A percentile compares a stretch with the other conserved stretches of the same genome.
These are phyloP conservation scores for Ustilago tritici DNA, from an alignment of 1,284 basidiomycete species.

Conservation along the genomic window DNA sequence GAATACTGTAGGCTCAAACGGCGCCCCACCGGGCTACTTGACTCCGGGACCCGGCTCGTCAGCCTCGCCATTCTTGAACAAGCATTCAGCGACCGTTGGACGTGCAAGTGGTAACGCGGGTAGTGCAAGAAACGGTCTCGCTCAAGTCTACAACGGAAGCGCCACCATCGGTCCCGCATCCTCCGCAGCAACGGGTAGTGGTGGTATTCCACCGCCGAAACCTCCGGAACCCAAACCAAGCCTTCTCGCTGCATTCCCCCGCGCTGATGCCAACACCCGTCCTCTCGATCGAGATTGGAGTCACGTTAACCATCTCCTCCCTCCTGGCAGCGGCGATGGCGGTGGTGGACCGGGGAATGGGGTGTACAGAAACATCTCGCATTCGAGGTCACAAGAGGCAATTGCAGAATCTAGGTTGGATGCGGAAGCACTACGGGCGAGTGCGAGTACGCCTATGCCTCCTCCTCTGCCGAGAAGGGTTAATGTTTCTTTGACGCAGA, in stretches of 20 bases:
- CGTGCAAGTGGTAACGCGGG: conserved; percentile 22
- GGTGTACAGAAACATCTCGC: conserved; percentile 20
- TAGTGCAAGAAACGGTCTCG: conserved; percentile 31
- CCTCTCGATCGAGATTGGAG: neutral
- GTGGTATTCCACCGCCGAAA: conserved; percentile 30
- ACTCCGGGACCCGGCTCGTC: conserved; percentile 34
- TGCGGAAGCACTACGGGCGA: conserved; percentile 36
- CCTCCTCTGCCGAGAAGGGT: conserved; percentile 41
- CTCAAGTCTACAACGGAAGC: conserved; percentile 22
- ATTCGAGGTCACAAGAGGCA: conserved; percentile 41
- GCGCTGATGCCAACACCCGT: conserved; percentile 21
- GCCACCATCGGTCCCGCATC: conserved; percentile 28
- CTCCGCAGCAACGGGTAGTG: neutral
- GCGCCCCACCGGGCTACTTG: conserved; percentile 24
- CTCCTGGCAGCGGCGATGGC: conserved; percentile 11
- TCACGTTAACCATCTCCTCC: conserved; percentile 3
- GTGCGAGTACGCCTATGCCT: conserved; percentile 43
- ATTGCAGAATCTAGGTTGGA: conserved; percentile 27
- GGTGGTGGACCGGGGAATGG: conserved; percentile 15
- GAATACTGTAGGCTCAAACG: conserved; percentile 1
- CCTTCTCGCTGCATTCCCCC: conserved; percentile 32
- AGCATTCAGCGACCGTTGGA: conserved; percentile 46
- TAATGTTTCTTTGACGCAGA: neutral
- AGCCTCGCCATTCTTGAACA: conserved; percentile 52
- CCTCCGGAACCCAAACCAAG: conserved; percentile 44